A percentile compares a stretch with the other conserved stretches of the same genome.
phyloP scores from a whole-genome alignment of 2,329 filamentous ascomycete genomes.

The Alternaria arborescens region DNA sequence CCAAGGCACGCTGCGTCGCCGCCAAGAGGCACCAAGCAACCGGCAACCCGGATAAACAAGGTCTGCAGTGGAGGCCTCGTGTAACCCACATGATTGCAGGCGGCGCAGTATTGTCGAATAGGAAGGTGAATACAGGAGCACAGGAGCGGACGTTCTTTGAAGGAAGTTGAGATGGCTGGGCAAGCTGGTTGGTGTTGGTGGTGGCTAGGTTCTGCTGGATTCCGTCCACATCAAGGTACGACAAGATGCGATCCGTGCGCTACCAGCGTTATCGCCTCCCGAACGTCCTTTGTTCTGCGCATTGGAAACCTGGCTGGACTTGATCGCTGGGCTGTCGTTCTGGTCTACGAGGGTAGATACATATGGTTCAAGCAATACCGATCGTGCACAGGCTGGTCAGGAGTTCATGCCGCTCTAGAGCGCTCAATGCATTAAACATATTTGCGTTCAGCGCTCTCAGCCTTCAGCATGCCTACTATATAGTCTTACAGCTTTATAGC shows the following conservation, averaged over 20 bases:
- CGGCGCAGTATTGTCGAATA: conserved; percentile 26
- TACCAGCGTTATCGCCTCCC: neutral
- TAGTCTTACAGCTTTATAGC: too few relatives aligned
- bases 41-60: conserved; percentile 43
- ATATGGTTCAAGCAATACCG: neutral
- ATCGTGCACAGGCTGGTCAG: neutral
- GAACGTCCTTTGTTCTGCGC: neutral
- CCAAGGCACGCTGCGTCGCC: conserved; percentile 37
- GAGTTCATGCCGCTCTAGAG: neutral
- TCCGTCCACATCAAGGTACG: neutral
- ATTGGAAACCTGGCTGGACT: neutral
- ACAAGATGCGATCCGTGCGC: neutral
- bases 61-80: conserved; percentile 26
- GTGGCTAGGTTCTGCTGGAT: neutral
- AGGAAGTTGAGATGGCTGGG: neutral
- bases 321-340: neutral
- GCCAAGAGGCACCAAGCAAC: conserved; percentile 45
- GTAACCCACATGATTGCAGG: conserved; percentile 22
- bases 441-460: neutral
- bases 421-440: neutral
- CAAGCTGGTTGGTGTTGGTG: neutral
- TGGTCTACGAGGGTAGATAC: neutral
- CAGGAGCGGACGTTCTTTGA: neutral
- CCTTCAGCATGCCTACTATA: neutral
- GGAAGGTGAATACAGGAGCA: conserved; percentile 29